Evolutionary conservation across 805 yeast genomes (phyloP).

Genomic region (Candida germanica): DNA sequence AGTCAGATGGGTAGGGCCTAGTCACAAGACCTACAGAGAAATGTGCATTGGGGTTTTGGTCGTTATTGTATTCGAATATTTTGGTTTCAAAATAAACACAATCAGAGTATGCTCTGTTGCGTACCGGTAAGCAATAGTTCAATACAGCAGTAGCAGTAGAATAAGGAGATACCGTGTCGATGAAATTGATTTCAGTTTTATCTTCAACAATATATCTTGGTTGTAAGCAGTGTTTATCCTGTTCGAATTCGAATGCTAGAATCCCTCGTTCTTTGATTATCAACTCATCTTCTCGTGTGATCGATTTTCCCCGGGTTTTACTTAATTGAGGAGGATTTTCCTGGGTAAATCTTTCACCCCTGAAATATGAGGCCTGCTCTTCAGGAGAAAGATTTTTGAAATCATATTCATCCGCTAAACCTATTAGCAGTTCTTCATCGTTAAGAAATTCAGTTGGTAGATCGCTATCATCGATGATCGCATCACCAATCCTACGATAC

Average conservation of each 20-base stretch:
- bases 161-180: conserved; percentile 37
- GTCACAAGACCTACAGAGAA: conserved; percentile 68
- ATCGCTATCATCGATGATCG: conserved; percentile 1
- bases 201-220: conserved; percentile 39
- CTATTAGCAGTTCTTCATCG: conserved; percentile 36
- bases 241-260: conserved; percentile 39
- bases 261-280: conserved; percentile 36
- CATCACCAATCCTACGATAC: conserved; percentile 1
- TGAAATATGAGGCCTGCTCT: conserved; percentile 35
- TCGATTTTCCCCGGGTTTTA: conserved; percentile 32
- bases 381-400: conserved; percentile 37
- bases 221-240: conserved; percentile 27
- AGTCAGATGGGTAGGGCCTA: conserved; percentile 65
- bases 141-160: conserved; percentile 38
- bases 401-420: conserved; percentile 36
- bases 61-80: conserved; percentile 29
- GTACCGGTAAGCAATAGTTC: conserved; percentile 38
- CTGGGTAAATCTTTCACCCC: conserved; percentile 33
- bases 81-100: conserved; percentile 62
- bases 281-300: conserved; percentile 26
- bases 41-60: conserved; percentile 39
- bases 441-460: conserved; percentile 38
- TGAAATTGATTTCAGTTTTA: conserved; percentile 34
- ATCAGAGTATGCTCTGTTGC: conserved; percentile 30
- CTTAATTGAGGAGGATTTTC: conserved; percentile 29